Conservation (phyloP, 805 yeast species). For the Metschnikowia baotianmanensis region DNA sequence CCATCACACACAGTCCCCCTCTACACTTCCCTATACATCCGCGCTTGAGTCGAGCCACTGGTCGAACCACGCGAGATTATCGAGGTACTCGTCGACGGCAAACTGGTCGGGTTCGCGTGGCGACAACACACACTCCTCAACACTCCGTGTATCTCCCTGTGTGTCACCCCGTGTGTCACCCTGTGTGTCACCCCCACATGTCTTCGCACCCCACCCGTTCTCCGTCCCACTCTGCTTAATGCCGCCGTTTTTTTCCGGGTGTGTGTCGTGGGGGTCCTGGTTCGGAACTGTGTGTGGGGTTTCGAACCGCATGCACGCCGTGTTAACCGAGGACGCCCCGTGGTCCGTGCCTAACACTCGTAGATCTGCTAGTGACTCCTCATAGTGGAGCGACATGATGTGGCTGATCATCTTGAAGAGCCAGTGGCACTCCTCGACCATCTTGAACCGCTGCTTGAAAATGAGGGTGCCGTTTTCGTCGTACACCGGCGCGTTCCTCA, state of each 20-base stretch:
- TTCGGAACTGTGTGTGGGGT: no score
- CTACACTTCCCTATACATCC: no score
- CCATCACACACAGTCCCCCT: no score
- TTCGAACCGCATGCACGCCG: constrained; percentile 35
- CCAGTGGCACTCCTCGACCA: constrained; percentile 66
- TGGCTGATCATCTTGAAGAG: constrained; percentile 54
- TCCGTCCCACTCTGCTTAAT: background rate
- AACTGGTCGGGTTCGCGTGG: constrained; percentile 10
- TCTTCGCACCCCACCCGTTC: background rate
- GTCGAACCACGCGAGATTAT: constrained; percentile 55
- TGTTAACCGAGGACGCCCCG: constrained; percentile 51
- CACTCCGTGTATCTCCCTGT: background rate
- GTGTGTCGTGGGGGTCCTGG: no score
- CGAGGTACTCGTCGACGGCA: constrained; percentile 27
- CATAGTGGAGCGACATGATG: constrained; percentile 44
- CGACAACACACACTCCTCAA: no score
- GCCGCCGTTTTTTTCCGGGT: no score
- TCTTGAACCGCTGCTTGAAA: constrained; percentile 37
- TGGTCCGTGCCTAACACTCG: constrained; percentile 48
- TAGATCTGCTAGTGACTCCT: constrained; percentile 39
- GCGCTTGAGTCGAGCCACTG: constrained; percentile 49
- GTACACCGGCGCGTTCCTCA: constrained; percentile 32
- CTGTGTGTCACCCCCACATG: background rate
- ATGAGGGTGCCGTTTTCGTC: constrained; percentile 30
- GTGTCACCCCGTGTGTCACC: background rate